Evolutionary conservation across 192 early-diverging fungal genomes (phyloP), one percentile per base, ranked within the genome.

Genomic region (Coemansia sp.): DNA sequence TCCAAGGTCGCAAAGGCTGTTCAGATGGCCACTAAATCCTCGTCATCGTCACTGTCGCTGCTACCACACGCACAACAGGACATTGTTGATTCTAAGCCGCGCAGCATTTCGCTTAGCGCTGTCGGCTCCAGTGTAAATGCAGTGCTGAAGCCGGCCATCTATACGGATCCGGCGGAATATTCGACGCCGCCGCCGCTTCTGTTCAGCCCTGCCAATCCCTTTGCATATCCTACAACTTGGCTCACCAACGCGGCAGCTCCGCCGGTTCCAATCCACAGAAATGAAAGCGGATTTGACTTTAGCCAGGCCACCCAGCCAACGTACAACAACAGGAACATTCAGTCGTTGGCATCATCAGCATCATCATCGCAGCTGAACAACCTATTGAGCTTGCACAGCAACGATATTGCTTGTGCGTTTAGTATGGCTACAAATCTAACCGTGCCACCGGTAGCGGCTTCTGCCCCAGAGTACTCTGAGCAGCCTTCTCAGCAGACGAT

Each of bases 101-200:
- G 70, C 7, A 72, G 70, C 47, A 61, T 72, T 25, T 72, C 70
- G 2, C 36, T 72, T 48, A 23, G 9, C 10, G 61, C 68, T 13
- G 36, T 11, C 34, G 14, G 34, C 15, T 22, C 28, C 9, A 27
- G 58, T 37, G 15, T 30, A 6, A 25, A 48, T 17, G 14, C 62
- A 20, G 17, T 19, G 6, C 20, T 28, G 40, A 40, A 59, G 36
- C 41, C 28, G 29, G 14, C 20, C 37, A 31, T 40, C 19, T 48
- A 20, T 27, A 50, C 56, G 19, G 41, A 30, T 45, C 38, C 53
- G 1, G 17, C 28, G 1, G 42, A 60, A 60, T 48, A 48, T 30
- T 29, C 33, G 59, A 27, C 44, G 11, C 42, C 47, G 31, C 23
- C 42, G 8, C 23, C 42, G 8, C 25, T 48, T 28, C 6, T 34